Evolutionary conservation across 305 asterid species (phyloP).

Genomic region (Solanum hybrid): DNA sequence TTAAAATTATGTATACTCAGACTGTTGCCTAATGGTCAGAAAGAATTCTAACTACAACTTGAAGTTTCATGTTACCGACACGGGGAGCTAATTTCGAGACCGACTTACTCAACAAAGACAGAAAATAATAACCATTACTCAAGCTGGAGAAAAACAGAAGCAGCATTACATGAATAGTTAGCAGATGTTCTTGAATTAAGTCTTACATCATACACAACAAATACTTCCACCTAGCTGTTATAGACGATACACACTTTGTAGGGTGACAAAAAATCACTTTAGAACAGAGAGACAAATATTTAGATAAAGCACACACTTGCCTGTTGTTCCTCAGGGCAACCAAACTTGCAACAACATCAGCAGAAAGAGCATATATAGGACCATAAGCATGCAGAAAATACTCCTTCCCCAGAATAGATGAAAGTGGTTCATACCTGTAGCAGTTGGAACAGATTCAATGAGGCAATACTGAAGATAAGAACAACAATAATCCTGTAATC

Average conservation of each 20-base stretch:
- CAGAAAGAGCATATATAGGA: constrained; percentile 93
- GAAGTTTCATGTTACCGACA: not conserved
- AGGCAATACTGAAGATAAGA: not conserved
- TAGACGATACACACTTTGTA: not conserved
- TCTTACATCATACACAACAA: not conserved
- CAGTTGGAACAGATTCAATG: constrained; percentile 1
- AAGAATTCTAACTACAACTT: not conserved
- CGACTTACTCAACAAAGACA: not conserved
- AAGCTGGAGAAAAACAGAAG: not conserved
- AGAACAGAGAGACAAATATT: constrained; percentile 1
- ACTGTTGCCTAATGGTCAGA: not conserved
- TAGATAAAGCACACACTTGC: constrained; percentile 25
- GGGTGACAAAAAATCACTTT: constrained; percentile 1
- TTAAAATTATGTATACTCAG: not conserved
- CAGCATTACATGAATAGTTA: not conserved
- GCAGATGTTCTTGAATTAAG: not conserved
- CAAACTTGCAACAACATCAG: constrained; percentile 89
- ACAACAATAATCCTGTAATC: not conserved
- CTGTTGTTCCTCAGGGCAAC: constrained; percentile 64
- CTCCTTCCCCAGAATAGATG: constrained; percentile 79
- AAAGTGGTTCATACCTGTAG: constrained; percentile 89
- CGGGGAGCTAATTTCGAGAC: not conserved
- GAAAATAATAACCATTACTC: not conserved
- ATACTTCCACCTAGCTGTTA: not conserved
- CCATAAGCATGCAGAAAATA: constrained; percentile 96